Conservation (phyloP, 305 asterid species). For the Fraxinus baroniana region DNA sequence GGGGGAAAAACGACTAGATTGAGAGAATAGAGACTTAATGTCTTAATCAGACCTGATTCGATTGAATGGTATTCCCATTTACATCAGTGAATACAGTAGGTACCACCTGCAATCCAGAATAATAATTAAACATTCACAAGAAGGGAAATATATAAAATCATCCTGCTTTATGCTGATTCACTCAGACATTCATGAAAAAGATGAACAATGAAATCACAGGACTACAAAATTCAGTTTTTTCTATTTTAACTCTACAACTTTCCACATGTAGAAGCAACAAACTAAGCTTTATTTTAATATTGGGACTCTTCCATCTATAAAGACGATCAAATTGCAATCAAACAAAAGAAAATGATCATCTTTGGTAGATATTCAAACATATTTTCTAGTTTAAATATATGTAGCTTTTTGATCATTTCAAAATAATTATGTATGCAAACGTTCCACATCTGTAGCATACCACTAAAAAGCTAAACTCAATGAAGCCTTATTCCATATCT, state of each 20-base stretch:
- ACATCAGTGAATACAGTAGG: slow-evolving; percentile 90
- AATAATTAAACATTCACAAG: slow-evolving; percentile 10
- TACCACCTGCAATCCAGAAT: slow-evolving; percentile 68
- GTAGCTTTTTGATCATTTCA: background rate
- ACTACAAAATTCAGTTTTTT: background rate
- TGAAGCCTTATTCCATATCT: background rate
- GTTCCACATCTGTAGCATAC: background rate
- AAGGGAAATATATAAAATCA: background rate
- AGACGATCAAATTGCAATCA: background rate
- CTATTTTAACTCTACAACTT: background rate
- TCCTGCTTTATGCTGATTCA: background rate
- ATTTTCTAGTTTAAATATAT: background rate
- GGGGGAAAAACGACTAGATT: background rate
- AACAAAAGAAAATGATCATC: background rate
- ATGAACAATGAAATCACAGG: background rate
- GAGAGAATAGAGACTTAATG: background rate
- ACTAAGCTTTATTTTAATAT: background rate
- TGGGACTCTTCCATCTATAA: background rate
- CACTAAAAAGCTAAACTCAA: background rate
- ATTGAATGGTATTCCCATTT: slow-evolving; percentile 67
- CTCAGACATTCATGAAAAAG: background rate
- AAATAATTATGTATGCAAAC: background rate
- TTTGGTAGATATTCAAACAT: background rate
- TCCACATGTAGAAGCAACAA: background rate
- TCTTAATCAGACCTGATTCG: slow-evolving; percentile 69